Evolutionary conservation across 1,284 basidiomycete genomes (phyloP).

Genomic region (Ustanciosporium gigantosporum): DNA sequence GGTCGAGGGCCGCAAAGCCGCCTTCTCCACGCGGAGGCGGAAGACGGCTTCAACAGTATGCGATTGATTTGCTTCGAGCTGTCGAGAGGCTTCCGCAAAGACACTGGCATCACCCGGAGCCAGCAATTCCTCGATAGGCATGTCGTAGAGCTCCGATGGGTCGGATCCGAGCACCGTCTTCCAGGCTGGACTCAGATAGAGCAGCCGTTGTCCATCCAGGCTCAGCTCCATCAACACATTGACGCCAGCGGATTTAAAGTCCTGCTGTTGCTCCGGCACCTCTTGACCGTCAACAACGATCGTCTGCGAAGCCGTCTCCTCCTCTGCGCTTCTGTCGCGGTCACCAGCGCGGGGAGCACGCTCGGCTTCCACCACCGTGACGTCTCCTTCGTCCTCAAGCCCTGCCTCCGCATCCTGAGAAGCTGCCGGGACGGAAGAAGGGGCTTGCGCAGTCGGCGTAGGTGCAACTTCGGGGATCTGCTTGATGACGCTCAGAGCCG

Average conservation of each 20-base stretch:
- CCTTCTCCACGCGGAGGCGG: constrained; percentile 70
- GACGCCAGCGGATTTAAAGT: constrained; percentile 29
- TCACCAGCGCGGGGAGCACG: not conserved
- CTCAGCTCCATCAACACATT: constrained; percentile 82
- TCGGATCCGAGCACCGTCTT: constrained; percentile 81
- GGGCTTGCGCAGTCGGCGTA: not conserved
- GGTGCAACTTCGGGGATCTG: constrained; percentile 6
- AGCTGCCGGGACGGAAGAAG: not conserved
- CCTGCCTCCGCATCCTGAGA: not conserved
- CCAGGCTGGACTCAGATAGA: constrained; percentile 96
- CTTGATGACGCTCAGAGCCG: constrained; percentile 28
- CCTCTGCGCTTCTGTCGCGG: constrained; percentile 67
- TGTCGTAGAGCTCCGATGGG: constrained; percentile 77
- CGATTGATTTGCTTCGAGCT: constrained; percentile 85
- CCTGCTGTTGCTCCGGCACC: not conserved
- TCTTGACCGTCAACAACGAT: not conserved
- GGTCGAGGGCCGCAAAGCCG: constrained; percentile 59
- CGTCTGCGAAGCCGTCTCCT: not conserved
- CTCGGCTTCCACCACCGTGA: constrained; percentile 23
- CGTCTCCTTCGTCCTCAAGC: constrained; percentile 18
- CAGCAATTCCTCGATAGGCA: constrained; percentile 79
- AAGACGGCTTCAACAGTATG: constrained; percentile 92
- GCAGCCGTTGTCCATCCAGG: constrained; percentile 79
- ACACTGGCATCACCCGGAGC: constrained; percentile 81
- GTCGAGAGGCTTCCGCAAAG: constrained; percentile 83